Base-by-base conservation (phyloP, 2,329 filamentous ascomycete species). In the Davidsoniella australis region DNA sequence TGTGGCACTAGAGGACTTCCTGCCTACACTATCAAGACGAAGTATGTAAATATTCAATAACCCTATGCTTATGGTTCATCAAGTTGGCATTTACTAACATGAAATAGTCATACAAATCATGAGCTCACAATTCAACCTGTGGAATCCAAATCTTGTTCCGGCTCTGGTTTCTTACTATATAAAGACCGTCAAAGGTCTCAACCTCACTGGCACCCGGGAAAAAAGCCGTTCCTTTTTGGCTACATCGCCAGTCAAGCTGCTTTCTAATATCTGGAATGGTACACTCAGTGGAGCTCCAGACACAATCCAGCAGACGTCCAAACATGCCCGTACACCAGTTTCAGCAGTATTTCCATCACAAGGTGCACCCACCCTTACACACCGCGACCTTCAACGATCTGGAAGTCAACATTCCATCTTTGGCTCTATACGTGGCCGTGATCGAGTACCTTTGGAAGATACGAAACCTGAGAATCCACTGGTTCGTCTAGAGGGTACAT, bases 191-290 rank as follows among this genome's bases (percentile, higher is more conserved):
- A 80, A 80, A 33, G 77, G 78, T 3, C 66, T 94, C 20, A 74
- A 73, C 43, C 68, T 84, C 39, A 68, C 75, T 17, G 68, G 76
- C 29, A 73, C 80, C 39, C 70, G 73, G 0, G 76, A 80, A 58
- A 82, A 76, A 61, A 73, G 76, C 9, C 73, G 73, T 49, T 79
- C 78, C 0, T 84, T 85, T 59, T 72, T 89, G 8, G 78, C 79
- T 4, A 76, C 81, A n/a, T 95, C 88, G 1, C 88, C 89, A 0
- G 85, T 93, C 44, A 96, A 95, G 62, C 72, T 94, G 58, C 69
- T 96, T 14, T 93, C 88, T 0, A 94, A 75, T 58, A 76, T 95
- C 48, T 77, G 93, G 57, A 75, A 77, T 33, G 75, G 77, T 8
- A 53, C 51, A 6, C 43, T 53, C 33, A 53, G 47, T 46, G 68